Evolutionary conservation across 768 basidiomycete species (phyloP).

Genomic region (Trichaptum fuscoviolaceum): DNA sequence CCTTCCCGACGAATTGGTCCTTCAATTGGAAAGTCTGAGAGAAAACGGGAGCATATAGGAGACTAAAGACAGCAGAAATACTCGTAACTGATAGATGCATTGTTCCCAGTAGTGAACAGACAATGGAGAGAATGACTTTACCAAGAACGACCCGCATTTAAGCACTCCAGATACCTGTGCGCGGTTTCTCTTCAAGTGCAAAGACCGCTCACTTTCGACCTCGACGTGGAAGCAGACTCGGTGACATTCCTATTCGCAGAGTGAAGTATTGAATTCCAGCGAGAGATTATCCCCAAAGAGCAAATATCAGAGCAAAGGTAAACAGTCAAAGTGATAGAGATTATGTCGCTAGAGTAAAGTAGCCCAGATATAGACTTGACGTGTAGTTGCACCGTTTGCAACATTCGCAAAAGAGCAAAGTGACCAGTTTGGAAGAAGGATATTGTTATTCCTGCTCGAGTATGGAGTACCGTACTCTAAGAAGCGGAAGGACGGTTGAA

Average conservation of each 20-base stretch:
- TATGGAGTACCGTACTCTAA: no score
- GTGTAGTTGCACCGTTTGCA: background rate
- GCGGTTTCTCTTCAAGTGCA: background rate
- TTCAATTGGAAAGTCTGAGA: background rate
- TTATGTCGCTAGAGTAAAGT: background rate
- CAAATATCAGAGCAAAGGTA: background rate
- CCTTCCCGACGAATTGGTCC: slow-evolving; percentile 22
- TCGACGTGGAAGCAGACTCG: no score
- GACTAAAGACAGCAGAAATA: background rate
- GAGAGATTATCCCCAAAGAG: background rate
- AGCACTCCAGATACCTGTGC: background rate
- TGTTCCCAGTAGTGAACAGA: background rate
- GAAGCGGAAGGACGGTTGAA: no score
- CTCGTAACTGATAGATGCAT: background rate
- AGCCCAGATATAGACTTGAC: background rate
- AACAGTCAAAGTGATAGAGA: background rate
- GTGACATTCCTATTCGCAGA: no score
- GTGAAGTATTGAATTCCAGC: no score
- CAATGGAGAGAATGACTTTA: background rate
- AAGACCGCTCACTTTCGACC: background rate
- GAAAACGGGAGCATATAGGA: slow-evolving; percentile 3
- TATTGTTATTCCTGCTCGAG: no score
- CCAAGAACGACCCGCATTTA: background rate
- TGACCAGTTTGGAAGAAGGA: background rate
- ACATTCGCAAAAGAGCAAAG: background rate